phyloP scores from a whole-genome alignment of 805 yeast genomes.

The Metschnikowia similis region DNA sequence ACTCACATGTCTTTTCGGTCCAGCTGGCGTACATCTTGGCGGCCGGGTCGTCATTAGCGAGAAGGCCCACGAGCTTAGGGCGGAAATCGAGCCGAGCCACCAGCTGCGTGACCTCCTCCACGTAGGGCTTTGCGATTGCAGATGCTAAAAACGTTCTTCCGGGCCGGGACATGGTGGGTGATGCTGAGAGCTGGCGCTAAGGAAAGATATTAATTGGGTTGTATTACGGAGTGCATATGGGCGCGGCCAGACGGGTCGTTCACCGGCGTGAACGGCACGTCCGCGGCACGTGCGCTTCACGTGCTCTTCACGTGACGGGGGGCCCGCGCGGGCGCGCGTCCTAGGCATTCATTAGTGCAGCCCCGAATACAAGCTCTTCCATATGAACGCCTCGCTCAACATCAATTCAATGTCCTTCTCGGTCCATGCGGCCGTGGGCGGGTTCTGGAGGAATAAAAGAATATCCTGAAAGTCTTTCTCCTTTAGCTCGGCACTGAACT shows the following conservation, averaged over 20 bases:
- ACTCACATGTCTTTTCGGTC: slow-evolving; percentile 88
- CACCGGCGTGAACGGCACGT: no score
- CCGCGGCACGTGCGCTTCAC: not conserved
- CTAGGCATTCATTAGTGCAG: not conserved
- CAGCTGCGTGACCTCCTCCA: slow-evolving; percentile 62
- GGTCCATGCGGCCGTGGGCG: slow-evolving; percentile 82
- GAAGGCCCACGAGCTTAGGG: slow-evolving; percentile 84
- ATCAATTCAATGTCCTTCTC: slow-evolving; percentile 88
- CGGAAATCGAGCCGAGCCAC: slow-evolving; percentile 49
- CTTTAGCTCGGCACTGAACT: slow-evolving; percentile 76
- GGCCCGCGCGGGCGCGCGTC: no score
- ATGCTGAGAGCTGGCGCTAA: not conserved
- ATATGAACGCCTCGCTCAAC: slow-evolving; percentile 91
- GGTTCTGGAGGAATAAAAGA: slow-evolving; percentile 83
- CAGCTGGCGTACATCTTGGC: slow-evolving; percentile 93
- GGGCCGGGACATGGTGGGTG: slow-evolving; percentile 24
- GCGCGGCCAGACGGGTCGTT: not conserved
- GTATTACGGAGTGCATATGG: not conserved
- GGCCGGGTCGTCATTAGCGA: slow-evolving; percentile 93
- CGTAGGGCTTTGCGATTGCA: slow-evolving; percentile 76
- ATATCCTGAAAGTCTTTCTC: slow-evolving; percentile 93
- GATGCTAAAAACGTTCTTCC: slow-evolving; percentile 86
- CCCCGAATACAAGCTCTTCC: slow-evolving; percentile 79
- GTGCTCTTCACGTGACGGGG: no score
- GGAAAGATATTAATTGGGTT: not conserved